A percentile compares a stretch with the other conserved stretches of the same genome.
These are phyloP conservation scores for Acer negundo DNA, from an alignment of 345 rosid species.

Conservation along the genomic window DNA sequence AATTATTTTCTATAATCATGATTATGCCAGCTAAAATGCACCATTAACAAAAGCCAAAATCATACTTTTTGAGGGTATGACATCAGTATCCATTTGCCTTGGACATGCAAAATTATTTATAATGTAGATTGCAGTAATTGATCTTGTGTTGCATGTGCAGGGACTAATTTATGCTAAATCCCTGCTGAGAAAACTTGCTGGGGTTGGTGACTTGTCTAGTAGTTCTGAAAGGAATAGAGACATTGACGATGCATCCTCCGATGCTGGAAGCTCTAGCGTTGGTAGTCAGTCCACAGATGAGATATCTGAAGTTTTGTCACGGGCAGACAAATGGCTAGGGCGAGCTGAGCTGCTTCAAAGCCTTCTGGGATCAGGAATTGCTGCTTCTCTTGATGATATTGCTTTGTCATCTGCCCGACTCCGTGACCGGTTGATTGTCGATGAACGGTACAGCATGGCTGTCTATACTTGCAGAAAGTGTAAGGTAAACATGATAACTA, in stretches of 20 bases:
- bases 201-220: conserved; percentile 55
- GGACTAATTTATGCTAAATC: conserved; percentile 85
- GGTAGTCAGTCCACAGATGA: conserved; percentile 85
- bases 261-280: conserved; percentile 88
- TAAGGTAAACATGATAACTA: conserved; percentile 56
- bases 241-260: conserved; percentile 84
- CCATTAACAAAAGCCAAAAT: not conserved
- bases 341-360: conserved; percentile 97
- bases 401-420: conserved; percentile 84
- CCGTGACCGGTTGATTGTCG: conserved; percentile 85
- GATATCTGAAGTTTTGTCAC: conserved; percentile 66
- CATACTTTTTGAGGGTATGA: conserved; percentile 6
- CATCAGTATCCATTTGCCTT: not conserved
- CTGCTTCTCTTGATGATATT: conserved; percentile 93
- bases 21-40: conserved; percentile 8
- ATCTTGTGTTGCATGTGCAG: conserved; percentile 43
- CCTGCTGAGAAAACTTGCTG: conserved; percentile 72
- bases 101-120: not conserved
- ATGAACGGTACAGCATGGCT: conserved; percentile 97
- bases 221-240: conserved; percentile 75
- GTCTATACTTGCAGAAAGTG: conserved; percentile 96
- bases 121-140: not conserved
- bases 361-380: conserved; percentile 92
- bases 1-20: conserved; percentile 1
- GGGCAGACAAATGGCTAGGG: conserved; percentile 80